Evolutionary conservation across 768 basidiomycete genomes (phyloP).

Genomic region (Pulveroboletus sp.): DNA sequence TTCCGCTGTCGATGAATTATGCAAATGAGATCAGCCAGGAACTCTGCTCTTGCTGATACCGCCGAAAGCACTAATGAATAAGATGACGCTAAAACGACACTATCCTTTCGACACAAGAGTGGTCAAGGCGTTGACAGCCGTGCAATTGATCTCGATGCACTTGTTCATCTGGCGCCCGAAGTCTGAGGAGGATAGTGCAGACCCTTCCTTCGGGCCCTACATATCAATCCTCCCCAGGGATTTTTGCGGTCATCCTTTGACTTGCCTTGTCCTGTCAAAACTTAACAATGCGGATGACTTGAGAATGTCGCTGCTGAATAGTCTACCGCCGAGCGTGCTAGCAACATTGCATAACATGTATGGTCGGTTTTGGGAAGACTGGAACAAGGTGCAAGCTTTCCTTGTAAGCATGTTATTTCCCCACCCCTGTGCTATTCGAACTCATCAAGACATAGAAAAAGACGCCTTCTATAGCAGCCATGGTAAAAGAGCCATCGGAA

Average conservation of each 20-base stretch:
- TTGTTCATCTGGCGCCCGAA: slow-evolving; percentile 62
- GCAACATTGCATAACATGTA: slow-evolving; percentile 41
- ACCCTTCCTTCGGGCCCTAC: slow-evolving; percentile 68
- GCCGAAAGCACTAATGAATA: slow-evolving; percentile 65
- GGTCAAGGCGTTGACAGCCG: slow-evolving; percentile 46
- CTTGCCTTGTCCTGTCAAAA: slow-evolving; percentile 51
- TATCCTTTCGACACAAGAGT: slow-evolving; percentile 41
- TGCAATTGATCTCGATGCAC: slow-evolving; percentile 79
- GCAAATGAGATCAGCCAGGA: slow-evolving; percentile 39
- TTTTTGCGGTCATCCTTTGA: slow-evolving; percentile 80
- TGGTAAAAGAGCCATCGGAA: background rate
- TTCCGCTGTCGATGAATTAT: background rate
- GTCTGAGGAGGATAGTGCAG: slow-evolving; percentile 39
- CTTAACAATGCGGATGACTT: slow-evolving; percentile 6
- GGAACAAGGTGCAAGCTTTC: slow-evolving; percentile 46
- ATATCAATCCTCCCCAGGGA: slow-evolving; percentile 70
- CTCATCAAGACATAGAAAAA: slow-evolving; percentile 6
- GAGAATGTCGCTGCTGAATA: slow-evolving; percentile 34
- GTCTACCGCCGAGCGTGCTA: slow-evolving; percentile 47
- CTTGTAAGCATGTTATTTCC: slow-evolving; percentile 40
- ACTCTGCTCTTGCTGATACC: slow-evolving; percentile 69
- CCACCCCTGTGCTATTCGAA: background rate
- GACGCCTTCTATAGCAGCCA: background rate
- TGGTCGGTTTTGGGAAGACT: slow-evolving; percentile 55
- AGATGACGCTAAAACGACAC: slow-evolving; percentile 55